Evolutionary conservation across 345 rosid species (phyloP), one percentile per base, ranked within the genome.

Genomic region (Camelina neglecta): DNA sequence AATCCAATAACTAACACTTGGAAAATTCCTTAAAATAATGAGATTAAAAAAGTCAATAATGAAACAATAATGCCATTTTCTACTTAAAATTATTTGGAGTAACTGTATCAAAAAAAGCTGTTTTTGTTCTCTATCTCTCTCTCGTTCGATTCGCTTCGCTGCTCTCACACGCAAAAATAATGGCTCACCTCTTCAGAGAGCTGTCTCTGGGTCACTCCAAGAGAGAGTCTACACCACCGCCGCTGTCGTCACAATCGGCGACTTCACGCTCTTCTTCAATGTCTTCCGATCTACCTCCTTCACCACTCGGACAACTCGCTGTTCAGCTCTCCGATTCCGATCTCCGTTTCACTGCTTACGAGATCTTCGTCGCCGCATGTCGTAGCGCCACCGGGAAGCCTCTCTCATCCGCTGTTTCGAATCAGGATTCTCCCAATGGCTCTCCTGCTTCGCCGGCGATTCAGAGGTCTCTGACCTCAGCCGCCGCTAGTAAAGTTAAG

Each of bases 121-220:
- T 35, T 16, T 35, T 24, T 24, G 11, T 51, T 36, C 12, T 49
- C 8, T 7, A 21, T 66, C 50, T 56, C 24, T 65, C 31, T 67
- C 51, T 56, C 20, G 31, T 29, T 29, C 29, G 29, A 4, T 26
- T 26, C 31, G 31, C 31, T 29, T 65, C 73, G 20, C 79, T 44
- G 76, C 62, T 61, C 39, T 33, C 78, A 69, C 54, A 45, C 75
- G 53, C 82, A 11, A 76, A 63, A 35, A 63, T 16, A 63, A 92
- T 94, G 98, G 93, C 97, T 84, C 93, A 92, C 54, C 92, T 94
- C 65, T 94, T 94, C 83, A 86, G 97, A 79, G 98, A 94, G 76
- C 91, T 94, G 42, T 92, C 98, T 13, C 83, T 92, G 61, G 96
- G 96, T 64, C 87, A 90, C 18, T 94, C 98, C 41, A 85, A 79